Evolutionary conservation across 345 rosid genomes (phyloP).

Genomic region (Moricandia arvensis): DNA sequence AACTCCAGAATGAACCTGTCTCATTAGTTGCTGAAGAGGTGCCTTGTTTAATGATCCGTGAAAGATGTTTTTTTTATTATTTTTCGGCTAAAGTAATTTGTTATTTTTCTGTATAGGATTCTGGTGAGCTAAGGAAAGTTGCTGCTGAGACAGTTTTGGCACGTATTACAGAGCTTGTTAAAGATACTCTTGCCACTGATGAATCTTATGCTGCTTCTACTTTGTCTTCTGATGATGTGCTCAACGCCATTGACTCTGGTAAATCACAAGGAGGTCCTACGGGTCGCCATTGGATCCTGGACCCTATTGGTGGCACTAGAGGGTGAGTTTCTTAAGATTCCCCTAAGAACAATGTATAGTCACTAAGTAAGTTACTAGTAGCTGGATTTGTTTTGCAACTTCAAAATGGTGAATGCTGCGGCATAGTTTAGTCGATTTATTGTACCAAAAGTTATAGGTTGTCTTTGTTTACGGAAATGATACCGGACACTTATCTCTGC

Average conservation of each 20-base stretch:
- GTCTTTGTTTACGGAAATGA: too few relatives aligned
- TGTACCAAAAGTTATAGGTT: too few relatives aligned
- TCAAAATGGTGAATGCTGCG: too few relatives aligned
- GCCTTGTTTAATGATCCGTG: too few relatives aligned
- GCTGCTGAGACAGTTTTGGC: conserved; percentile 55
- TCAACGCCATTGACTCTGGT: conserved; percentile 73
- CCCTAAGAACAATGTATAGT: too few relatives aligned
- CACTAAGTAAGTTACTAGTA: too few relatives aligned
- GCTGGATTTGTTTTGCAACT: conserved; percentile 3
- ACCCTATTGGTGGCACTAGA: conserved; percentile 98
- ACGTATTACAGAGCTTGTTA: conserved; percentile 80
- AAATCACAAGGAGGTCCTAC: conserved; percentile 85
- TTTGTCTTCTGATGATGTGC: conserved; percentile 67
- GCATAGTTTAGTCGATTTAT: too few relatives aligned
- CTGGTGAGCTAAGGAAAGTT: conserved; percentile 62
- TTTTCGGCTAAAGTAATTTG: too few relatives aligned
- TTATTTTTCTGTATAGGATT: conserved; percentile 81
- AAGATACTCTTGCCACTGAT: conserved; percentile 65
- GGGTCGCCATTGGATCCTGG: conserved; percentile 95
- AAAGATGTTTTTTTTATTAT: too few relatives aligned
- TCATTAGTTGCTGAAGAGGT: conserved; percentile 98
- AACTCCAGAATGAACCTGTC: conserved; percentile 62
- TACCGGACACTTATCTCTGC: too few relatives aligned
- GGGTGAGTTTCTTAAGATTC: too few relatives aligned
- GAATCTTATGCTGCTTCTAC: conserved; percentile 46